Evolutionary conservation across 2,329 filamentous ascomycete species (phyloP).

Genomic region (Colletotrichum sp.): DNA sequence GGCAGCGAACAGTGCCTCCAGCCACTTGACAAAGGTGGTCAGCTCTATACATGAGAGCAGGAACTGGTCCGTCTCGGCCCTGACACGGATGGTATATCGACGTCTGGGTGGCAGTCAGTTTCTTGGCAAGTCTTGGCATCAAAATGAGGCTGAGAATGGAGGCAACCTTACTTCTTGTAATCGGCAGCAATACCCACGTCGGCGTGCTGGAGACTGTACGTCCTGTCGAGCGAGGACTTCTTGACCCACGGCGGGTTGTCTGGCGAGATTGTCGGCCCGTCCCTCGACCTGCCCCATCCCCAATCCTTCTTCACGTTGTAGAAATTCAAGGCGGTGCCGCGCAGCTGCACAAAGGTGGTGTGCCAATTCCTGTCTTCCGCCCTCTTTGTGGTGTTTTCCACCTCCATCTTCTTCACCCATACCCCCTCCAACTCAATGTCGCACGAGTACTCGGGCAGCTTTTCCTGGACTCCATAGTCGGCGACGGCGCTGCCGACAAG

Average conservation of each 20-base stretch:
- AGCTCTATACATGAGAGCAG: conserved; percentile 70
- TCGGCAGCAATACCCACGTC: conserved; percentile 78
- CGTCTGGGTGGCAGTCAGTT: conserved; percentile 41
- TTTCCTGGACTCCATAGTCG: conserved; percentile 34
- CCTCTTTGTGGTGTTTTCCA: conserved; percentile 67
- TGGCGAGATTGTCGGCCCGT: conserved; percentile 52
- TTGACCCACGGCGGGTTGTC: conserved; percentile 58
- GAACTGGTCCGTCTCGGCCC: conserved; percentile 77
- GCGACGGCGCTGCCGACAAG: conserved; percentile 13
- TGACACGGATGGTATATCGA: conserved; percentile 72
- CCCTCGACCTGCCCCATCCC: conserved; percentile 51
- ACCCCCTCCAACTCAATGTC: conserved; percentile 61
- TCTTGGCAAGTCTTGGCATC: conserved; percentile 19
- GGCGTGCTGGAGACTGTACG: conserved; percentile 77
- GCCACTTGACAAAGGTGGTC: conserved; percentile 70
- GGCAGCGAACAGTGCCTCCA: conserved; percentile 73
- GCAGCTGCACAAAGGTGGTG: conserved; percentile 66
- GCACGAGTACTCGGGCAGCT: conserved; percentile 62
- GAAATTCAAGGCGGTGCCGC: conserved; percentile 72
- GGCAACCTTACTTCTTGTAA: conserved; percentile 65
- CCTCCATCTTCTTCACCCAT: conserved; percentile 69
- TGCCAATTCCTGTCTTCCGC: conserved; percentile 69
- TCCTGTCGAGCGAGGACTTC: conserved; percentile 62
- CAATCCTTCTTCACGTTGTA: conserved; percentile 67
- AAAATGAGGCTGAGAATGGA: conserved; percentile 4